Evolutionary conservation across 164 flowering plant species (phyloP).

Genomic region (Stephania japonica): DNA sequence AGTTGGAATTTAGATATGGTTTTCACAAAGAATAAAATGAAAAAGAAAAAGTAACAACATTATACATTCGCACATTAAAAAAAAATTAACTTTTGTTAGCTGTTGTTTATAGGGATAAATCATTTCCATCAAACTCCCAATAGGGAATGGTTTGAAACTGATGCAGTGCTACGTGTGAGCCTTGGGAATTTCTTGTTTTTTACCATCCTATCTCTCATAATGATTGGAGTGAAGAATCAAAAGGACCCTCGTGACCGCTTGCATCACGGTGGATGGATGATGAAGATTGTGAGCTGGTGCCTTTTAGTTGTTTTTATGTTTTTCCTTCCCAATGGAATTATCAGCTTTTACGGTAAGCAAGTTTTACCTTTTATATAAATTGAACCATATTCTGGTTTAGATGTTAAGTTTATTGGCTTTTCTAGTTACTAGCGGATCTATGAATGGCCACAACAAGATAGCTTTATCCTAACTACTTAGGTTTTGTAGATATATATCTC

Average conservation of each 20-base stretch:
- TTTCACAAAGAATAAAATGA: not conserved
- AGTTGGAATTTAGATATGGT: not conserved
- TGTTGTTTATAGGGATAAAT: conserved; percentile 77
- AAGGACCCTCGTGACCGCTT: conserved; percentile 87
- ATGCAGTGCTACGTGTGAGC: conserved; percentile 97
- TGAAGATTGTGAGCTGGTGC: conserved; percentile 78
- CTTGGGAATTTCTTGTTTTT: conserved; percentile 93
- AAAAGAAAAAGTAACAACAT: not conserved
- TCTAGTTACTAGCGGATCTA: not conserved
- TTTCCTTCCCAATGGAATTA: conserved; percentile 82
- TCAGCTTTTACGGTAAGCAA: conserved; percentile 82
- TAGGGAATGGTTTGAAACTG: conserved; percentile 96
- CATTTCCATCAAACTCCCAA: conserved; percentile 76
- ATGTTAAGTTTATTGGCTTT: not conserved
- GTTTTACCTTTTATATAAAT: not conserved
- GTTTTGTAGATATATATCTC: not conserved
- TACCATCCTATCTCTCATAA: conserved; percentile 63
- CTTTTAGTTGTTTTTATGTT: conserved; percentile 79
- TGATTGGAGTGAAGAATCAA: conserved; percentile 90
- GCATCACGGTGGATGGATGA: conserved; percentile 99
- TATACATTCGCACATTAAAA: not conserved
- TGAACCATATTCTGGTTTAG: not conserved
- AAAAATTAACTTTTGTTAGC: conserved; percentile 1
- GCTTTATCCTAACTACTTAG: not conserved
- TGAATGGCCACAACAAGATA: not conserved